Evolutionary conservation across 2,329 filamentous ascomycete species (phyloP).

Genomic region (Setomelanomma holmii): DNA sequence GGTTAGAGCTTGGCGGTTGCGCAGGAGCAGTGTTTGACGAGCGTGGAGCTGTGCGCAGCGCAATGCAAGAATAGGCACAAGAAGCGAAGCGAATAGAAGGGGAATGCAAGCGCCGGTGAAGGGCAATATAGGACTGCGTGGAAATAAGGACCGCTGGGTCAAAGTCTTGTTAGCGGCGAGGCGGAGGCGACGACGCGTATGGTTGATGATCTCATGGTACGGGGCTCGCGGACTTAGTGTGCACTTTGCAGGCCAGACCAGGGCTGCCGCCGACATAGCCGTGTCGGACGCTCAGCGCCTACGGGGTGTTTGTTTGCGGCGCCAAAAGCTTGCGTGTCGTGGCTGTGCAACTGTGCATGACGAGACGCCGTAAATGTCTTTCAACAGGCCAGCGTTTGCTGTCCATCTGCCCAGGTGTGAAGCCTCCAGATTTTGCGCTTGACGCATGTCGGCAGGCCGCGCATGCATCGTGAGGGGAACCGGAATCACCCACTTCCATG

Average conservation of each 20-base stretch:
- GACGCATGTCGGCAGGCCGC: background rate
- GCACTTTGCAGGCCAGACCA: background rate
- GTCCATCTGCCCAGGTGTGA: no score
- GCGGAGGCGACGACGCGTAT: constrained; percentile 1
- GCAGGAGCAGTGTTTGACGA: background rate
- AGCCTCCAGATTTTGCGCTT: background rate
- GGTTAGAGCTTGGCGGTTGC: constrained; percentile 5
- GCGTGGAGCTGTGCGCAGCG: background rate
- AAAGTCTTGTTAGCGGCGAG: background rate
- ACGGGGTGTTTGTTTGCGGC: background rate
- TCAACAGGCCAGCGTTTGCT: no score
- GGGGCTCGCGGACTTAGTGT: background rate
- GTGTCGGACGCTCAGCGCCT: no score
- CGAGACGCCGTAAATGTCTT: background rate
- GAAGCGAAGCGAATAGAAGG: background rate
- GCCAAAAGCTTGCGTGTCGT: background rate
- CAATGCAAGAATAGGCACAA: background rate
- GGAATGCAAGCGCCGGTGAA: background rate
- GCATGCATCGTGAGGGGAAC: background rate
- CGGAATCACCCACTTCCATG: background rate
- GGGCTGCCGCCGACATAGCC: background rate
- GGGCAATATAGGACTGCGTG: background rate
- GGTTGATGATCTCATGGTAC: background rate
- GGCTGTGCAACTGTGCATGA: background rate
- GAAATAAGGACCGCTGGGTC: background rate